Base-by-base conservation (phyloP, 352 stramenopile genomes). In the Thraustochytrium sp. region DNA sequence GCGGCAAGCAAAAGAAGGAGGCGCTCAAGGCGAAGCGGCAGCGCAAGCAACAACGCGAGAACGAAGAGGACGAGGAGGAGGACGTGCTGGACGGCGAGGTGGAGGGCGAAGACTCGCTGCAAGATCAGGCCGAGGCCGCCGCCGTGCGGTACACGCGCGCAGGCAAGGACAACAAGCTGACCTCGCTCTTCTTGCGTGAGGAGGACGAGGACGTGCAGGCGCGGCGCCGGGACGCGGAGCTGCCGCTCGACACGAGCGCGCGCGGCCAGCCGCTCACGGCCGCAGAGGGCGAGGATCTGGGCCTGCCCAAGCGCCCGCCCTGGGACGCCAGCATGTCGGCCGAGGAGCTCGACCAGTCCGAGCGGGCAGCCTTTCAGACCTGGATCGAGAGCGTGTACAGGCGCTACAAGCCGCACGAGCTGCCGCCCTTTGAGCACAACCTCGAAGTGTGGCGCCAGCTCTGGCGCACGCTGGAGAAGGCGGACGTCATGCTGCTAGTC, bases 371-470 rank as follows among this genome's bases (percentile, higher is more conserved):
- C 89, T 95, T 96, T 82, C 89, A 94, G 77, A 85, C 89, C 59
- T 96, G 91, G 91, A 88, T 96, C 78, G 89, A 87, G n/a, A 89
- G 88, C 73, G 94, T 96, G 85, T 89, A 94, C 84, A 85, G 92
- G 82, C 93, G 94, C 82, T 95, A 93, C 82, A 84, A 90, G 73
- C 88, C 91, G 64, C 89, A 94, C 34, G 86, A 93, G 77, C 86
- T 99, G 38, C 99, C 96, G 23, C 96, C 97, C 26, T 99, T 99
- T 85, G 97, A 99, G 89, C 99, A 99, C 89, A 99, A 99, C 88
- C 76, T 99, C 51, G 94, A 99, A 84, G 97, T 99, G 36, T 99
- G 97, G 97, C 92, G 96, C 48, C 97, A 99, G 88, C 88, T 99
- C 4, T 99, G 97, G 97, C 92, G 98, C 46, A 96, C 99, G 31